Percentiles rank a stretch among this genome's conserved stretches.
phyloP scores from a whole-genome alignment of 1,284 basidiomycete genomes.

The Ganoderma boninense region DNA sequence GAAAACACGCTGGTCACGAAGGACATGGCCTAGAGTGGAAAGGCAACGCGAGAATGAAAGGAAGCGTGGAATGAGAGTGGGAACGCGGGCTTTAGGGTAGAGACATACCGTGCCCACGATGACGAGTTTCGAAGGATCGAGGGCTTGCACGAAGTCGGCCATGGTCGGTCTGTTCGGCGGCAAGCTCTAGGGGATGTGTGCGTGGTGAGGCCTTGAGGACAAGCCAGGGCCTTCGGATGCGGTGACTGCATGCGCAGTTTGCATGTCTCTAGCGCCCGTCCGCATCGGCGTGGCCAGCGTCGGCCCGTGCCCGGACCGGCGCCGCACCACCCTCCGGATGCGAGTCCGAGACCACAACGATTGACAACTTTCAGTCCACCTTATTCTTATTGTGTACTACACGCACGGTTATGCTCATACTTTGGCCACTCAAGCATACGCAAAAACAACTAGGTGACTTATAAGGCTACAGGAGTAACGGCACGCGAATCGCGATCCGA shows the following conservation, averaged over 20 bases:
- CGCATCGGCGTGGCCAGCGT: no score
- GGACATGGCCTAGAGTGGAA: conserved; percentile 56
- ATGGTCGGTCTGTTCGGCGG: conserved; percentile 43
- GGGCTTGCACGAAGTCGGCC: conserved; percentile 72
- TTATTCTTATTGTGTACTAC: no score
- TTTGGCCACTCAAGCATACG: no score
- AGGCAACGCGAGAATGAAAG: background rate
- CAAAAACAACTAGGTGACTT: no score
- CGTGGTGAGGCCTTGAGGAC: background rate
- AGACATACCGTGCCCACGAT: conserved; percentile 65
- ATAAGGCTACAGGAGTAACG: background rate
- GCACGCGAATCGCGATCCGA: background rate
- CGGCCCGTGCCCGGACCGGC: no score
- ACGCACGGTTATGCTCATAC: no score
- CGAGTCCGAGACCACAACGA: no score
- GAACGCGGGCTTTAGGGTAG: background rate
- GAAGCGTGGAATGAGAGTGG: background rate
- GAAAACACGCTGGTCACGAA: conserved; percentile 66
- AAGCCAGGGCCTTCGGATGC: background rate
- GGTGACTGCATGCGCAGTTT: background rate
- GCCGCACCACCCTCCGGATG: no score
- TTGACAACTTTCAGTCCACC: background rate
- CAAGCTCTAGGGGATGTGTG: background rate
- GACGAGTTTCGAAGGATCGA: conserved; percentile 76
- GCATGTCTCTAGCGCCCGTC: background rate